Evolutionary conservation across 805 yeast genomes (phyloP).

Genomic region (Yarrowia sp.): DNA sequence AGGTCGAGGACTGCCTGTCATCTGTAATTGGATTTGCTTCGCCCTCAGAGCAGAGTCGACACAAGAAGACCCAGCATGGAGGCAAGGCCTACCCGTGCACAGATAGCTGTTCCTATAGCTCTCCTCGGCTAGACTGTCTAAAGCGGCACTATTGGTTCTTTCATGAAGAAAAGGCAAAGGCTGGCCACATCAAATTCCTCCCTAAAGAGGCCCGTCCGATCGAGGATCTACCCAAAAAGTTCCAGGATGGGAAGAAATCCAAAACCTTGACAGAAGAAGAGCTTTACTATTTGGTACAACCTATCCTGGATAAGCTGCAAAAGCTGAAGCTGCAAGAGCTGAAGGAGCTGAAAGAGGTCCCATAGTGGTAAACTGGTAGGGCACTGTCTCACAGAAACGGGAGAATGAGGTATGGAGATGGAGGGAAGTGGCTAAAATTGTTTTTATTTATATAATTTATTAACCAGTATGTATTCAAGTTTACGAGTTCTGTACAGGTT

Average conservation of each 20-base stretch:
- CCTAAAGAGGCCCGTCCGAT: neutral
- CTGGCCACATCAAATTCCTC: neutral
- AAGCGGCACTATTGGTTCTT: constrained; percentile 8
- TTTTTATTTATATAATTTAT: neutral
- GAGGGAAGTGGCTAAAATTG: neutral
- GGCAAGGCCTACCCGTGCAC: neutral
- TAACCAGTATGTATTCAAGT: neutral
- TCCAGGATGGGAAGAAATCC: neutral
- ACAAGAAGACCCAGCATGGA: constrained; percentile 1
- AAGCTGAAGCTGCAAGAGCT: neutral
- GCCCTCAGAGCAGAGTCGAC: neutral
- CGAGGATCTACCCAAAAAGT: neutral
- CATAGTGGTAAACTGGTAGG: too few species aligned
- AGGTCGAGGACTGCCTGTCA: neutral
- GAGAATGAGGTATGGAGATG: neutral
- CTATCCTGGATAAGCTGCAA: neutral
- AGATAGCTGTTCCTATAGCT: too few species aligned
- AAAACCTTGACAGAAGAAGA: neutral
- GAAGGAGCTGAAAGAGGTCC: too few species aligned
- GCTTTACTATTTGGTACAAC: neutral
- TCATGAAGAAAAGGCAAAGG: too few species aligned
- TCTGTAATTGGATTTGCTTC: constrained; percentile 1
- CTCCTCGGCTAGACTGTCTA: neutral
- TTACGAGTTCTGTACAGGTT: too few species aligned
- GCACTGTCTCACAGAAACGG: too few species aligned